These are phyloP conservation scores for Aspergillus spinulosporus DNA, from an alignment of 2,329 filamentous ascomycete genomes.

Conservation along the genomic window DNA sequence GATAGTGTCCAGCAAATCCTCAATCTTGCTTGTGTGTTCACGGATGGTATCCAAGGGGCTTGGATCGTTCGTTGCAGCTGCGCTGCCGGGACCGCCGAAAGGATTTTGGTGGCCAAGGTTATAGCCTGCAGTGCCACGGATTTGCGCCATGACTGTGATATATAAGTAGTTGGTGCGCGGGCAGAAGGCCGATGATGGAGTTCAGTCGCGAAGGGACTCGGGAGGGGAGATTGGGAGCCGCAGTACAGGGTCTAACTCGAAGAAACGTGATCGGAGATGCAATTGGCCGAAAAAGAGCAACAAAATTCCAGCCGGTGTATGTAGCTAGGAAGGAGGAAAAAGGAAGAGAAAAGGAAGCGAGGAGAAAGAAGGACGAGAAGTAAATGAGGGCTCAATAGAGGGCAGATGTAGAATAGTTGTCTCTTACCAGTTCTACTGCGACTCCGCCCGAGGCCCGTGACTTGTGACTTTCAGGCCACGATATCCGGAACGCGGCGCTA, in stretches of 20 bases:
- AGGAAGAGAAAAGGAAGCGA: slow-evolving; percentile 7
- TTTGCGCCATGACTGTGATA: slow-evolving; percentile 48
- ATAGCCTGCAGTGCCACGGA: slow-evolving; percentile 73
- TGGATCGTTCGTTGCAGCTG: slow-evolving; percentile 65
- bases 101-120: slow-evolving; percentile 74
- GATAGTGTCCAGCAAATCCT: slow-evolving; percentile 83
- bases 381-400: slow-evolving; percentile 11
- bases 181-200: background rate
- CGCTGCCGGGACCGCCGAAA: slow-evolving; percentile 63
- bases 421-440: background rate
- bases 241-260: slow-evolving; percentile 4
- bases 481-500: slow-evolving; percentile 39
- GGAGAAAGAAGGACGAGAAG: slow-evolving; percentile 4
- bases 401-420: slow-evolving; percentile 11
- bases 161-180: background rate
- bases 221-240: slow-evolving; percentile 2
- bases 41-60: slow-evolving; percentile 85
- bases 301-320: background rate
- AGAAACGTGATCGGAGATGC: slow-evolving; percentile 10
- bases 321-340: background rate
- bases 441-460: slow-evolving; percentile 19
- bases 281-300: slow-evolving; percentile 3
- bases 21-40: slow-evolving; percentile 96
- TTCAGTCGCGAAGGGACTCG: background rate
- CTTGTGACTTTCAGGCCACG: slow-evolving; percentile 41